Conservation (phyloP, 768 basidiomycete genomes). For the Boletus reticulatus region DNA sequence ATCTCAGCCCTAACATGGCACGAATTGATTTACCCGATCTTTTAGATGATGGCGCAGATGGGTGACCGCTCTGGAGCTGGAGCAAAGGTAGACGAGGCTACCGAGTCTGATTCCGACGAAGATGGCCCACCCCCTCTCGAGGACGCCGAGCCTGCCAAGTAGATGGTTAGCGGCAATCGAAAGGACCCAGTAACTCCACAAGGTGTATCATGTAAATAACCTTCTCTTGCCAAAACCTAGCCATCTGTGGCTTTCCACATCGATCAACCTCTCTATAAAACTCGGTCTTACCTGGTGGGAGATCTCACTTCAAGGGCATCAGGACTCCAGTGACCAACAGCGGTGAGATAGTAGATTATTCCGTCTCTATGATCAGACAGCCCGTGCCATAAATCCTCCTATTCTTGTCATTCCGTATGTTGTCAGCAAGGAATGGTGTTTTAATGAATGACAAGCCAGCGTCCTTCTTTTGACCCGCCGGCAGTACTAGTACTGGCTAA, state of each 20-base stretch:
- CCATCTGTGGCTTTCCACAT: background rate
- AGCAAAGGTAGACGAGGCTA: conserved; percentile 9
- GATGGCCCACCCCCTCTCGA: conserved; percentile 83
- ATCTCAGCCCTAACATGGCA: conserved; percentile 1
- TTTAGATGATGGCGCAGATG: conserved; percentile 43
- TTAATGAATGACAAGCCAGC: too few species aligned
- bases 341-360: too few species aligned
- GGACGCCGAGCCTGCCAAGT: conserved; percentile 44
- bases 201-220: conserved; percentile 17
- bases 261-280: background rate
- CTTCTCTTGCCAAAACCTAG: conserved; percentile 2
- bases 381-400: too few species aligned
- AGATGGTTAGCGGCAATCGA: background rate
- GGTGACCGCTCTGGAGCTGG: conserved; percentile 21
- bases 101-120: conserved; percentile 41
- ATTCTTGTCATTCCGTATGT: too few species aligned
- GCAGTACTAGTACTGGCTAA: too few species aligned
- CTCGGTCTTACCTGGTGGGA: too few species aligned
- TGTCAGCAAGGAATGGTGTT: too few species aligned
- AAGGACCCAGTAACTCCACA: background rate
- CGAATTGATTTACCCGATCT: conserved; percentile 6
- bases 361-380: too few species aligned
- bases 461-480: too few species aligned
- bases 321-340: too few species aligned
- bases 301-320: too few species aligned